Percentiles rank a stretch among this genome's conserved stretches.
Conservation (phyloP, 2,329 filamentous ascomycete species). For the Pseudocercospora pini-densiflorae region DNA sequence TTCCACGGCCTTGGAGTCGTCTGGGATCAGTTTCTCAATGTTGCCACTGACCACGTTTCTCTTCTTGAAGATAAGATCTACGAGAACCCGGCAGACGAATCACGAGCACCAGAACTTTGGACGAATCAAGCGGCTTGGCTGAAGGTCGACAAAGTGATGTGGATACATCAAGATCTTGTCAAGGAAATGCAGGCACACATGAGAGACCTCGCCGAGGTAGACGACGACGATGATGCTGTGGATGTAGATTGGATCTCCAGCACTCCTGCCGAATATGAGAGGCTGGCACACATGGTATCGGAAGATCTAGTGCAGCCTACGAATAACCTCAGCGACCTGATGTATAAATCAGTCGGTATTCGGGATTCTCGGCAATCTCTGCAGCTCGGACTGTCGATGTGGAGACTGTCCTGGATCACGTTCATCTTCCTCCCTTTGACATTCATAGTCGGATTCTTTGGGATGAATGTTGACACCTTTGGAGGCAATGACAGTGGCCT, state of each 20-base stretch:
- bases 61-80: constrained; percentile 59
- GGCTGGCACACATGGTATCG: constrained; percentile 52
- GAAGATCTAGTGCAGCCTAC: constrained; percentile 58
- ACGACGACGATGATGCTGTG: constrained; percentile 34
- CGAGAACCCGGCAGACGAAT: constrained; percentile 59
- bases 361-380: constrained; percentile 56
- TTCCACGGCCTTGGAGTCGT: constrained; percentile 52
- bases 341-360: constrained; percentile 60
- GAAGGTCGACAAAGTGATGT: constrained; percentile 58
- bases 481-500: constrained; percentile 29
- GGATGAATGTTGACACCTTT: constrained; percentile 58
- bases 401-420: constrained; percentile 68
- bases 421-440: constrained; percentile 72
- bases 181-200: constrained; percentile 52
- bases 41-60: constrained; percentile 54
- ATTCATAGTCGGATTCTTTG: constrained; percentile 55
- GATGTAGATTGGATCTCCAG: constrained; percentile 48
- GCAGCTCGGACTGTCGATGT: constrained; percentile 55
- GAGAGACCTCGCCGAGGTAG: constrained; percentile 43
- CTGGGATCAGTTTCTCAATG: constrained; percentile 53
- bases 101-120: constrained; percentile 58
- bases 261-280: constrained; percentile 49
- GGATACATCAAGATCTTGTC: constrained; percentile 54
- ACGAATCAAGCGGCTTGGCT: constrained; percentile 56
- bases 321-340: constrained; percentile 53